These are phyloP conservation scores for Microbotryomycetes sp. DNA, from an alignment of 1,284 basidiomycete species.

Conservation along the genomic window DNA sequence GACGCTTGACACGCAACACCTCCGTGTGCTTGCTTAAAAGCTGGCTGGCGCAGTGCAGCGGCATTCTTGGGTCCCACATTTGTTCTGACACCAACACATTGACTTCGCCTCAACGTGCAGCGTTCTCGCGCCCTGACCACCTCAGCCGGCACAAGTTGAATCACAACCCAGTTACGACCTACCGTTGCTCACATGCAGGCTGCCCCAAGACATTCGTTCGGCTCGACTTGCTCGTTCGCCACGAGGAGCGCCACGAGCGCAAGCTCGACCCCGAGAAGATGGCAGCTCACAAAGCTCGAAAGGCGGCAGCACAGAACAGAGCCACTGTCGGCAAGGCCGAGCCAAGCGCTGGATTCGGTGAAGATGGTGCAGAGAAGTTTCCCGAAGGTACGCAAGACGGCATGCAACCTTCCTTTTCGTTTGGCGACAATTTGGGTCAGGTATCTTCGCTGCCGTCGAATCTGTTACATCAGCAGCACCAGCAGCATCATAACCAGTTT, in stretches of 20 bases:
- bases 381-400: neutral
- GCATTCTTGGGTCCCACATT: no score
- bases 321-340: neutral
- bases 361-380: no score
- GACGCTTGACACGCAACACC: no score
- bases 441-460: neutral
- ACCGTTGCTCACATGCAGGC: conserved; percentile 16
- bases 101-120: no score
- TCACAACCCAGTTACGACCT: conserved; percentile 23
- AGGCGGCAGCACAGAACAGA: neutral
- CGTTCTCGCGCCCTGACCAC: conserved; percentile 29
- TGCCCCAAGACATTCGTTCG: conserved; percentile 31
- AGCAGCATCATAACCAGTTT: neutral
- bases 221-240: conserved; percentile 26
- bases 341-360: neutral
- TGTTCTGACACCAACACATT: no score
- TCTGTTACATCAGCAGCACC: neutral
- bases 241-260: conserved; percentile 23
- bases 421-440: neutral
- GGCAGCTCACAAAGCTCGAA: neutral
- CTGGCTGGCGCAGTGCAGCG: no score
- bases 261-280: conserved; percentile 6
- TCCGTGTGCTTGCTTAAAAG: no score
- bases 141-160: conserved; percentile 29
- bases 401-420: neutral